Evolutionary conservation across 2,329 filamentous ascomycete genomes (phyloP).

Genomic region (Aspergillus aculeatus): DNA sequence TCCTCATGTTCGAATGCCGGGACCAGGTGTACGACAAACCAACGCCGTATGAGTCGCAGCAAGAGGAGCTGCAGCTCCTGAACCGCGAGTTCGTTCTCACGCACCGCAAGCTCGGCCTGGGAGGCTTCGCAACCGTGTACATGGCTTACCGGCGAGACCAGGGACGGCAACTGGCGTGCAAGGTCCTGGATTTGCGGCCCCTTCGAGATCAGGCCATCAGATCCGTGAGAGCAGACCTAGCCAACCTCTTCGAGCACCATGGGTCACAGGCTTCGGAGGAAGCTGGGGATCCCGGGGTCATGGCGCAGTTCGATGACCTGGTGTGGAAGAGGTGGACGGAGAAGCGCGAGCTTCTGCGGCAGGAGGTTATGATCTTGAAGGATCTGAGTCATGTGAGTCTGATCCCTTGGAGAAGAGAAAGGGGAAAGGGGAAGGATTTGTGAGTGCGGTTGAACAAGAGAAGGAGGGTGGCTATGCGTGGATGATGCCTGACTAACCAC

Average conservation of each 20-base stretch:
- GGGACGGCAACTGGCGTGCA: slow-evolving; percentile 46
- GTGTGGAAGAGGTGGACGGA: slow-evolving; percentile 5
- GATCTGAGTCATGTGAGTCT: slow-evolving; percentile 51
- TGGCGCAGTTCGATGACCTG: background rate
- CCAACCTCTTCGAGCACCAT: background rate
- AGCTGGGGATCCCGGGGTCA: background rate
- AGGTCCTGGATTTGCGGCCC: slow-evolving; percentile 41
- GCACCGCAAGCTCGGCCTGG: slow-evolving; percentile 41
- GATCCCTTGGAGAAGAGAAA: background rate
- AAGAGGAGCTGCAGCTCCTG: slow-evolving; percentile 40
- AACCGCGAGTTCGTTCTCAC: slow-evolving; percentile 38
- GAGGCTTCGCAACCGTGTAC: slow-evolving; percentile 44
- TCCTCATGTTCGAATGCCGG: slow-evolving; percentile 22
- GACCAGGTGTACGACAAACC: background rate
- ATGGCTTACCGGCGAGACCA: slow-evolving; percentile 40
- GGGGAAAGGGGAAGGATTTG: background rate
- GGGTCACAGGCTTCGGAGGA: no score
- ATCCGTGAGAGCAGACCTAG: background rate
- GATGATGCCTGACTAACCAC: no score
- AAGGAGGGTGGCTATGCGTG: no score
- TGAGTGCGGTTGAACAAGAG: no score
- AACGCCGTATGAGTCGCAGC: slow-evolving; percentile 29
- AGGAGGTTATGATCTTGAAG: slow-evolving; percentile 49
- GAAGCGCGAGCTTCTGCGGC: slow-evolving; percentile 35
- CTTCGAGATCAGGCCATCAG: slow-evolving; percentile 17